Evolutionary conservation across 75 land plant genomes (phyloP).

Genomic region (Azolla pinnata): DNA sequence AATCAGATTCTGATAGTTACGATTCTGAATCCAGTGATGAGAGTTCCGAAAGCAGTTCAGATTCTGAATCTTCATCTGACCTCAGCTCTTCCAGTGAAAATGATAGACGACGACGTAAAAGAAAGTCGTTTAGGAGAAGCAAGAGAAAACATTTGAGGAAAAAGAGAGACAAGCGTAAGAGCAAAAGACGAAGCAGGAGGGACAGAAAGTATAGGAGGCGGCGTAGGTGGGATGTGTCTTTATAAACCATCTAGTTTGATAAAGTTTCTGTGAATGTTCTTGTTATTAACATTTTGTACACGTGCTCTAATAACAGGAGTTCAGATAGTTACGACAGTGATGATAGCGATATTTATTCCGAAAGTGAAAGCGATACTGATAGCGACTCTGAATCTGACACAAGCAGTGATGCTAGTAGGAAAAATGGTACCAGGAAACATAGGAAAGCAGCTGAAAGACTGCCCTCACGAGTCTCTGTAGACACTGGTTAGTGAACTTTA

Average conservation of each 20-base stretch:
- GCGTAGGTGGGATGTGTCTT: conserved; percentile 63
- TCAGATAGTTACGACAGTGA: conserved; percentile 37
- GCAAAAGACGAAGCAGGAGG: conserved; percentile 51
- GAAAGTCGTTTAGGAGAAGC: conserved; percentile 53
- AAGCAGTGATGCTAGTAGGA: conserved; percentile 21
- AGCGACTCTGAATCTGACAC: conserved; percentile 35
- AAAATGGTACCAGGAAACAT: conserved; percentile 11
- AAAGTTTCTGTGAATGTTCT: conserved; percentile 1
- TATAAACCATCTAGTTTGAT: too few relatives aligned
- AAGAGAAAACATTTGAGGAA: conserved; percentile 44
- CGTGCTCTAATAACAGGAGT: conserved; percentile 35
- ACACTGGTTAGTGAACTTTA: conserved; percentile 17
- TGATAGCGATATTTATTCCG: conserved; percentile 41
- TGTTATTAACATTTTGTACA: too few relatives aligned
- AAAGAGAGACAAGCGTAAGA: conserved; percentile 54
- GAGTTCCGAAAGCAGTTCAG: conserved; percentile 43
- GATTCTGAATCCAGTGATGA: conserved; percentile 47
- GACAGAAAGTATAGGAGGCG: conserved; percentile 47
- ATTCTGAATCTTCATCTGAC: conserved; percentile 49
- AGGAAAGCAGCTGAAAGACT: conserved; percentile 7
- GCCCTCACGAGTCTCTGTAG: too few relatives aligned
- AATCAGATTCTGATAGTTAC: conserved; percentile 67
- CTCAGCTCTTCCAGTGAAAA: conserved; percentile 73
- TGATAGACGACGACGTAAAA: conserved; percentile 51
- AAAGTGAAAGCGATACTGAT: conserved; percentile 37